phyloP scores from a whole-genome alignment of 768 basidiomycete genomes.

The Tephrocybe rancida region DNA sequence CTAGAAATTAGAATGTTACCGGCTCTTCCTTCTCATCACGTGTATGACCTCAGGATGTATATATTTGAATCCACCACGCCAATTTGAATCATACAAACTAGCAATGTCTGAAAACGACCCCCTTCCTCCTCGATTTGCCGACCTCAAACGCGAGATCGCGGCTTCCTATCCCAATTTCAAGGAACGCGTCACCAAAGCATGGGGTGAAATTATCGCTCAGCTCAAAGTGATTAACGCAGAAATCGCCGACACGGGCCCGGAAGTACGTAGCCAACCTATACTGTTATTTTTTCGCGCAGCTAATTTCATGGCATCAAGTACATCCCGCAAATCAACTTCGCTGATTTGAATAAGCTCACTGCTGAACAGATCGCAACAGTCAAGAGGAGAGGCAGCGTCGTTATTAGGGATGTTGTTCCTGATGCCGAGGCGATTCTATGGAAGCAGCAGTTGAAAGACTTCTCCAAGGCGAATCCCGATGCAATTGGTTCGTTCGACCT shows the following conservation, averaged over 20 bases:
- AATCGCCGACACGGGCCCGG: slow-evolving; percentile 48
- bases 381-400: slow-evolving; percentile 56
- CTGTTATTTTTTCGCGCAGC: too few species aligned
- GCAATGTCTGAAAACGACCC: too few species aligned
- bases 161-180: slow-evolving; percentile 52
- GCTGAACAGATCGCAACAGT: slow-evolving; percentile 49
- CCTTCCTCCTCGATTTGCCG: slow-evolving; percentile 53
- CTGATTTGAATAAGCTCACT: slow-evolving; percentile 49
- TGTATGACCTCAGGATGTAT: too few species aligned
- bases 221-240: slow-evolving; percentile 47
- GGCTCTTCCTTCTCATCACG: too few species aligned
- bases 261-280: slow-evolving; percentile 44
- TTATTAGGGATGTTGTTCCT: slow-evolving; percentile 63
- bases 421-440: slow-evolving; percentile 56
- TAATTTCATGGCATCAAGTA: slow-evolving; percentile 49
- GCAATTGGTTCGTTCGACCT: slow-evolving; percentile 49
- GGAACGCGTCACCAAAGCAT: slow-evolving; percentile 50
- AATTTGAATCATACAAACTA: too few species aligned
- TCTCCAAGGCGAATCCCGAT: slow-evolving; percentile 57
- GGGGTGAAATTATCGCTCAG: slow-evolving; percentile 59
- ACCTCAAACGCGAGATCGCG: slow-evolving; percentile 62
- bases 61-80: too few species aligned
- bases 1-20: too few species aligned
- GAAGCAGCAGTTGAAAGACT: slow-evolving; percentile 58
- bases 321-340: slow-evolving; percentile 64